Percentiles rank a stretch among this genome's conserved stretches.
Evolutionary conservation across 148 eudicot genomes (phyloP).

Genomic region (Fagopyrum homotropicum): DNA sequence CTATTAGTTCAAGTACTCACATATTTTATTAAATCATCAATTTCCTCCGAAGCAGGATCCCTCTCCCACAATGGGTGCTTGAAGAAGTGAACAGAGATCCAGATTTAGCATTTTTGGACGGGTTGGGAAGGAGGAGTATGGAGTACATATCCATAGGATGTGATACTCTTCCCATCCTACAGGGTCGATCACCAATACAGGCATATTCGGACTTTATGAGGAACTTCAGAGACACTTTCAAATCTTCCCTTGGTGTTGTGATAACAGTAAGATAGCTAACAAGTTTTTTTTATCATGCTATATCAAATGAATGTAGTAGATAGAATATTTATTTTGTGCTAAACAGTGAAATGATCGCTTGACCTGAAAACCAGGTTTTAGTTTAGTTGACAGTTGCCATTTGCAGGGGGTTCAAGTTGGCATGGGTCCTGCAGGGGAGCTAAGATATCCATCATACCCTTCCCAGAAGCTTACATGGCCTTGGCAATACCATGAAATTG

Average conservation of each 20-base stretch:
- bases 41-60: slow-evolving; percentile 31
- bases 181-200: slow-evolving; percentile 42
- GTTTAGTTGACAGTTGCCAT: slow-evolving; percentile 10
- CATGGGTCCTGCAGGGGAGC: slow-evolving; percentile 49
- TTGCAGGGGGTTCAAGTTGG: slow-evolving; percentile 51
- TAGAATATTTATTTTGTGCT: background rate
- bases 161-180: slow-evolving; percentile 37
- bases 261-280: slow-evolving; percentile 36
- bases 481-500: slow-evolving; percentile 33
- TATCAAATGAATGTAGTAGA: background rate
- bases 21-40: background rate
- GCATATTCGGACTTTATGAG: slow-evolving; percentile 44
- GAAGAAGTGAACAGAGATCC: slow-evolving; percentile 43
- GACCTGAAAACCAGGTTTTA: slow-evolving; percentile 13
- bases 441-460: slow-evolving; percentile 45
- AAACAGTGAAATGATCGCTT: background rate
- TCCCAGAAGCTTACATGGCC: slow-evolving; percentile 30
- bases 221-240: slow-evolving; percentile 44
- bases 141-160: slow-evolving; percentile 48
- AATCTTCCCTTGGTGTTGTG: slow-evolving; percentile 32
- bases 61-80: slow-evolving; percentile 53
- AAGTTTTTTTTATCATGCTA: background rate
- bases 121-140: slow-evolving; percentile 40
- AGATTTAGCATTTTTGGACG: slow-evolving; percentile 36
- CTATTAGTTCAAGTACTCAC: background rate